These are phyloP conservation scores for Eucalyptus microcorys DNA, from an alignment of 345 rosid genomes.

Conservation along the genomic window DNA sequence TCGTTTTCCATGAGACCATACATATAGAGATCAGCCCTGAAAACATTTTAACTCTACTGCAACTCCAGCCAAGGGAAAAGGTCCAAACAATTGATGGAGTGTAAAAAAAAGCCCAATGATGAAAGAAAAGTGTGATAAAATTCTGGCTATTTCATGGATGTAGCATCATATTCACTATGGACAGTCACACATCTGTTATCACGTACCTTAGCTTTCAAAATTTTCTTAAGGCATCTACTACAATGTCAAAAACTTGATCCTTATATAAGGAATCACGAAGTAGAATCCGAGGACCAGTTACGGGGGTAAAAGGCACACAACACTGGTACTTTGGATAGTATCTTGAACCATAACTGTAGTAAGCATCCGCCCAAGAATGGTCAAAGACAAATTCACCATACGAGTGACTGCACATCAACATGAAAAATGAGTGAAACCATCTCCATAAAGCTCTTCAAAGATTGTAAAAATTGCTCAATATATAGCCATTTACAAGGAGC, in stretches of 20 bases:
- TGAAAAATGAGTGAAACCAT: conserved; percentile 1
- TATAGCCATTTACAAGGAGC: not conserved
- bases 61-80: not conserved
- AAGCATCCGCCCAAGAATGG: conserved; percentile 96
- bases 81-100: not conserved
- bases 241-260: conserved; percentile 64
- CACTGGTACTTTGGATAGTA: conserved; percentile 95
- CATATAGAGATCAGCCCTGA: not conserved
- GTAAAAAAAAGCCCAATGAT: not conserved
- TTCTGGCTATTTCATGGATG: not conserved
- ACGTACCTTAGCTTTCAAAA: conserved; percentile 59
- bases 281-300: conserved; percentile 86
- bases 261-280: conserved; percentile 40
- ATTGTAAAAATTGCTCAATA: not conserved
- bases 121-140: not conserved
- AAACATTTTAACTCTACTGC: not conserved
- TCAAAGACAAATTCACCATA: conserved; percentile 96
- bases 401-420: conserved; percentile 58
- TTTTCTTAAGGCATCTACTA: conserved; percentile 58
- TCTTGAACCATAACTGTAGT: conserved; percentile 68
- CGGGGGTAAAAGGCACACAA: conserved; percentile 97
- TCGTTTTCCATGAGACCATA: not conserved
- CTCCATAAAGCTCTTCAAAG: not conserved
- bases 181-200: not conserved
- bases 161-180: not conserved